Evolutionary conservation across 2,329 filamentous ascomycete genomes (phyloP).

Genomic region (Phialophora tarda): DNA sequence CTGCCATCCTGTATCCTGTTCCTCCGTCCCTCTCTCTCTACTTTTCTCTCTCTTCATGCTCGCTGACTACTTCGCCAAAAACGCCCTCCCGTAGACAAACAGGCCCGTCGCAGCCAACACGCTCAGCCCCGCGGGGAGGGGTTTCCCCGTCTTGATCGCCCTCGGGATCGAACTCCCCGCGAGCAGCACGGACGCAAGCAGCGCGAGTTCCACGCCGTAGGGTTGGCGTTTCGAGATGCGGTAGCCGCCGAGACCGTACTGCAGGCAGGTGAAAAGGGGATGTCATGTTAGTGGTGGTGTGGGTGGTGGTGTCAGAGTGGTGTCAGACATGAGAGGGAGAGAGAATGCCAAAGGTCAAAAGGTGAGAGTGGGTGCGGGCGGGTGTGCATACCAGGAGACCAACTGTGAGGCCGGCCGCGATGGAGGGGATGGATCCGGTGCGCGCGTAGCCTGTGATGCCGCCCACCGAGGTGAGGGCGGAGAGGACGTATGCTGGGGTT

Average conservation of each 20-base stretch:
- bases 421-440: conserved; percentile 83
- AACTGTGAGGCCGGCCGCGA: conserved; percentile 83
- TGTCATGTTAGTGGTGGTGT: not conserved
- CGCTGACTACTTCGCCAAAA: conserved; percentile 43
- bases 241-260: conserved; percentile 79
- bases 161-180: conserved; percentile 84
- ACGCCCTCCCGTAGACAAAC: conserved; percentile 77
- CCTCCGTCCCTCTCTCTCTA: no score
- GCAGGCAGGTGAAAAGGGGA: conserved; percentile 38
- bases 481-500: conserved; percentile 79
- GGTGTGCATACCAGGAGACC: conserved; percentile 65
- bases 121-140: conserved; percentile 79
- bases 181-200: conserved; percentile 84
- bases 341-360: no score
- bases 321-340: no score
- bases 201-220: conserved; percentile 86
- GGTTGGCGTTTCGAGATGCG: conserved; percentile 75
- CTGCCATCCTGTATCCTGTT: no score
- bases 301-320: not conserved
- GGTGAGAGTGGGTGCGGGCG: no score
- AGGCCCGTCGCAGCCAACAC: conserved; percentile 79
- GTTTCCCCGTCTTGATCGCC: conserved; percentile 80
- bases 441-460: conserved; percentile 85
- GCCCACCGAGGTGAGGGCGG: conserved; percentile 80
- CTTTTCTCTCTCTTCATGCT: conserved; percentile 1